Base-by-base conservation (phyloP, 2,329 filamentous ascomycete genomes). In the Aciculosporium take region DNA sequence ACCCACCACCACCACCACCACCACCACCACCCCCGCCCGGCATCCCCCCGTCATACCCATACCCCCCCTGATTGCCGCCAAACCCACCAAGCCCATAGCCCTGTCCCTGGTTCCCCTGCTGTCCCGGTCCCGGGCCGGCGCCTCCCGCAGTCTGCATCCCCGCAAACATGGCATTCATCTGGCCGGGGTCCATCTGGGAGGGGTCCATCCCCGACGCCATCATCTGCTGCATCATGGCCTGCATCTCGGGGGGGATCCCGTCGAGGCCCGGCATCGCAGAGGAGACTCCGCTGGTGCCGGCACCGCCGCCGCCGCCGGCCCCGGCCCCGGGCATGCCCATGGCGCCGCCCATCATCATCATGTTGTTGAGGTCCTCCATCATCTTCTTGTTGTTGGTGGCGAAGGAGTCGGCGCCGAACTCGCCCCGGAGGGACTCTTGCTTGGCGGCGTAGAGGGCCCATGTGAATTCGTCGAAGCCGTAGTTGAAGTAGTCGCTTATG, bases 401-500 rank as follows among this genome's bases (percentile, higher is more conserved):
- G 40, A 80, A 71, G 33, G 69, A 67, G 33, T 80, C 76, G 37
- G 81, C 76, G 43, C 75, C 76, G 50, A 86, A 85, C 51, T 89
- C 84, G 49, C 76, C 76, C 15, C 83, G 76, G 53, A 95, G 71
- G 20, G 69, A 70, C 49, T 91, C 79, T 59, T 96, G 91, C 56
- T 94, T 93, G 45, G 86, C 70, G 25, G 88, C 87, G 59, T 98
- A 98, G 41, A 88, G 75, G 5, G 88, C 84, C 91, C 91, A 98
- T 1, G 88, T 94, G 62, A 95, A 96, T 62, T 96, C 89, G 63
- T 96, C 89, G 56, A 96, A 96, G 44, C 89, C 89, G 62, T 96
- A 96, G 67, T 96, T 96, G 74, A 96, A 96, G 65, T 94, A 96
- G 59, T 98, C 91, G 45, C 84, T 91, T 41, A 94, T 77, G 55